These are phyloP conservation scores for Phytophthora pisi DNA, from an alignment of 352 stramenopile species.

Conservation along the genomic window DNA sequence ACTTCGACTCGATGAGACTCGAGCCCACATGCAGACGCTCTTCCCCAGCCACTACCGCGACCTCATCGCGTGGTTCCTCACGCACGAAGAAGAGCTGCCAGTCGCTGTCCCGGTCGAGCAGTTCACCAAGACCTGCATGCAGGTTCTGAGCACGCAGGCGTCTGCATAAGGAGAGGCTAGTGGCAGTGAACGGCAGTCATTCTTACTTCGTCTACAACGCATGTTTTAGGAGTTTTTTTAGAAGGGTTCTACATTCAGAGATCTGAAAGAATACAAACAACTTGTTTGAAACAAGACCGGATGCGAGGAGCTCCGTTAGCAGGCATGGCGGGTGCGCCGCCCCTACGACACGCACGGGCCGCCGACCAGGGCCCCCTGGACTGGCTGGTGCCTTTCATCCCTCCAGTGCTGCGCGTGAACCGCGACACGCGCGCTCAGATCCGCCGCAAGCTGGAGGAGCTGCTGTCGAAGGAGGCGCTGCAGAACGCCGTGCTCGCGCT, in stretches of 20 bases:
- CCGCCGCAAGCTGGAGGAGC: conserved; percentile 32
- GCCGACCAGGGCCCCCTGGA: conserved; percentile 54
- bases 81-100: conserved; percentile 45
- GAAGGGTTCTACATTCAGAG: not conserved
- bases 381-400: conserved; percentile 85
- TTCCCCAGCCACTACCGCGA: conserved; percentile 72
- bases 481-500: conserved; percentile 22
- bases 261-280: not conserved
- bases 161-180: conserved; percentile 13
- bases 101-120: conserved; percentile 30
- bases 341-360: conserved; percentile 11
- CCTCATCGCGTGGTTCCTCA: conserved; percentile 50
- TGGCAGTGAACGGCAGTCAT: not conserved
- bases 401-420: conserved; percentile 80
- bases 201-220: too few species aligned
- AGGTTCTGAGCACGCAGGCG: conserved; percentile 44
- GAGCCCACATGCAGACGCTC: conserved; percentile 42
- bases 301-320: conserved; percentile 12
- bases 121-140: conserved; percentile 49
- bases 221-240: conserved; percentile 1
- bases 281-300: too few species aligned
- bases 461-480: conserved; percentile 44
- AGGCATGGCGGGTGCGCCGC: conserved; percentile 14
- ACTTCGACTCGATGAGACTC: conserved; percentile 55
- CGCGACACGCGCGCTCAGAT: conserved; percentile 68